A percentile compares a stretch with the other conserved stretches of the same genome.
These are phyloP conservation scores for Cytospora piceae DNA, from an alignment of 2,329 filamentous ascomycete genomes.

Conservation along the genomic window DNA sequence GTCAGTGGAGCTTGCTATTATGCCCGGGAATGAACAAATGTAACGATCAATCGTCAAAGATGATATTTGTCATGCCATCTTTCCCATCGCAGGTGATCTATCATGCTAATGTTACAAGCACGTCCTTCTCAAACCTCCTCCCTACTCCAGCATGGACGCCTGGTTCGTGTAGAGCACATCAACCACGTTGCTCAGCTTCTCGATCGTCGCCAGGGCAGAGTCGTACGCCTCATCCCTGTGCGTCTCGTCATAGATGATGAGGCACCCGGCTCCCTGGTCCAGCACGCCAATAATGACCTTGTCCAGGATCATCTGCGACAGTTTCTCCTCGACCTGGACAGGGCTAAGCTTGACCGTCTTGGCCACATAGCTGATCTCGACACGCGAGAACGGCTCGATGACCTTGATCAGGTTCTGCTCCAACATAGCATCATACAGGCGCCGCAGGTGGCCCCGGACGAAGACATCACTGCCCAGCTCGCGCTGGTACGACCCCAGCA, in stretches of 20 bases:
- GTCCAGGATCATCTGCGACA: constrained; percentile 99
- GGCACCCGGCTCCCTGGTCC: constrained; percentile 94
- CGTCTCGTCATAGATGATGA: constrained; percentile 96
- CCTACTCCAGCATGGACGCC: constrained; percentile 88
- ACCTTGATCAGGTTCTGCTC: constrained; percentile 99
- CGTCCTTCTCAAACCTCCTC: constrained; percentile 20
- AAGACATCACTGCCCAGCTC: constrained; percentile 94
- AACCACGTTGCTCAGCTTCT: constrained; percentile 95
- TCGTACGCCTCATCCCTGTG: constrained; percentile 93
- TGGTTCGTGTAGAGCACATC: constrained; percentile 98
- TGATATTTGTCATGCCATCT: constrained; percentile 15
- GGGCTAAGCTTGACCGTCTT: constrained; percentile 97
- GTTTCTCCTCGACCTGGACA: constrained; percentile 94
- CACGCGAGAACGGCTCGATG: constrained; percentile 96
- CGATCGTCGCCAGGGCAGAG: constrained; percentile 89
- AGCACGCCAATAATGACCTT: constrained; percentile 98
- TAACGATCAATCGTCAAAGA: constrained; percentile 13
- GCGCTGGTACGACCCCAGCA: constrained; percentile 86
- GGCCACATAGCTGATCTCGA: constrained; percentile 95
- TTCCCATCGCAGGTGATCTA: constrained; percentile 30
- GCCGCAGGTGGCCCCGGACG: constrained; percentile 93
- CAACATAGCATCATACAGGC: constrained; percentile 96
- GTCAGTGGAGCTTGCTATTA: constrained; percentile 14
- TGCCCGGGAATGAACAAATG: constrained; percentile 15
- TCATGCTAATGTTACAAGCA: constrained; percentile 35